These are phyloP conservation scores for Alternaria triticimaculans DNA, from an alignment of 2,329 filamentous ascomycete species.

Conservation along the genomic window DNA sequence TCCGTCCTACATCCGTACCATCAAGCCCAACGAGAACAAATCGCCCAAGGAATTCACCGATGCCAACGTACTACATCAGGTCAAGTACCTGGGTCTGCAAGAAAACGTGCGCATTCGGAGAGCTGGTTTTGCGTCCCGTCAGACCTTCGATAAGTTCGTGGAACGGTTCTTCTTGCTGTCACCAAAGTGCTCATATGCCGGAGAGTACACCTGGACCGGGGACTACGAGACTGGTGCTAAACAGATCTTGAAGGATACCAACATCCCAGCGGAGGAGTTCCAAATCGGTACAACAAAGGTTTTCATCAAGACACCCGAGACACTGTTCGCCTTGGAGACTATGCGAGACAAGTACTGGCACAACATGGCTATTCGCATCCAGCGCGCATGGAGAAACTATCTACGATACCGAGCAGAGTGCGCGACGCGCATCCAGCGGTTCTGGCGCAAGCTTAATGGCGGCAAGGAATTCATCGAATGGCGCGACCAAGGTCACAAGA, in stretches of 20 bases:
- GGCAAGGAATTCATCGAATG: slow-evolving; percentile 88
- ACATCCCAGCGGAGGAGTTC: slow-evolving; percentile 93
- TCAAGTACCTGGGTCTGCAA: slow-evolving; percentile 98
- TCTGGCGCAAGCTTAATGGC: slow-evolving; percentile 92
- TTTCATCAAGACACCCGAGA: slow-evolving; percentile 98
- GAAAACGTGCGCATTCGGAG: slow-evolving; percentile 98
- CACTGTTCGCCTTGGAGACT: slow-evolving; percentile 92
- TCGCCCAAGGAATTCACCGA: slow-evolving; percentile 91
- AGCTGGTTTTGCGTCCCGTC: slow-evolving; percentile 95
- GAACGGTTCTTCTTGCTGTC: slow-evolving; percentile 96
- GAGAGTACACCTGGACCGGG: slow-evolving; percentile 95
- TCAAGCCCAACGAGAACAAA: slow-evolving; percentile 99
- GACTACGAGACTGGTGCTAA: slow-evolving; percentile 85
- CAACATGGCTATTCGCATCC: slow-evolving; percentile 98
- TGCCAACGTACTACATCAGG: slow-evolving; percentile 93
- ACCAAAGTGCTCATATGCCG: slow-evolving; percentile 92
- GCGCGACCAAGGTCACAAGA: slow-evolving; percentile 82
- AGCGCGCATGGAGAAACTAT: slow-evolving; percentile 96
- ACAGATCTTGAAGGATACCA: slow-evolving; percentile 95
- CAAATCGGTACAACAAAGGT: slow-evolving; percentile 97
- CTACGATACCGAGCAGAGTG: slow-evolving; percentile 90
- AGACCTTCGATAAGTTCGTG: slow-evolving; percentile 97
- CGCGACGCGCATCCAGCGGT: slow-evolving; percentile 89
- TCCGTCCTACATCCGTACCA: slow-evolving; percentile 97
- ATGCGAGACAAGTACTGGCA: slow-evolving; percentile 99